Evolutionary conservation across 495 filamentous ascomycete species (phyloP).

Genomic region (Daldinia loculata): DNA sequence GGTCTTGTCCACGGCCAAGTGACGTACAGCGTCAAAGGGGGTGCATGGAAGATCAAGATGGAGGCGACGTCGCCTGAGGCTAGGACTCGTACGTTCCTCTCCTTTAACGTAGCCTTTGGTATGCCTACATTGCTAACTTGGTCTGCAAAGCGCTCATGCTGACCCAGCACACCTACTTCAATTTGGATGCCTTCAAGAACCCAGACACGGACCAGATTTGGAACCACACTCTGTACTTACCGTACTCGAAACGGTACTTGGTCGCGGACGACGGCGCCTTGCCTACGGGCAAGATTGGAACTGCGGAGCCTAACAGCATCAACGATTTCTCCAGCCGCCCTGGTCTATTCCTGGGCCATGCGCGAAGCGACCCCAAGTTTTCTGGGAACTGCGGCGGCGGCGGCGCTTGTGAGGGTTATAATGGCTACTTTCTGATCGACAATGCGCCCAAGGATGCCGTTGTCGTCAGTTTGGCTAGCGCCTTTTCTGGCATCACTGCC

Average conservation of each 20-base stretch:
- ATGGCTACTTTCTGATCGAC: conserved; percentile 78
- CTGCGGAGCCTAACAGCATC: conserved; percentile 63
- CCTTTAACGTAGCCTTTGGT: conserved; percentile 13
- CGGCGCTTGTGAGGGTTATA: conserved; percentile 77
- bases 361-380: conserved; percentile 64
- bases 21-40: conserved; percentile 68
- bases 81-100: conserved; percentile 55
- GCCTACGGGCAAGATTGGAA: conserved; percentile 74
- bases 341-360: conserved; percentile 69
- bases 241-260: conserved; percentile 74
- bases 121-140: conserved; percentile 43
- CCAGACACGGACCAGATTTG: conserved; percentile 67
- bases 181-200: conserved; percentile 78
- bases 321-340: conserved; percentile 75
- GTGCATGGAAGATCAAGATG: conserved; percentile 65
- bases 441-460: conserved; percentile 66
- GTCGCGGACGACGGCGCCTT: conserved; percentile 73
- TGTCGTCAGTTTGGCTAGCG: conserved; percentile 65
- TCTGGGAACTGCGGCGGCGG: conserved; percentile 70
- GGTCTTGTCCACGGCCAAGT: conserved; percentile 76
- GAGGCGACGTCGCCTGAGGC: conserved; percentile 58
- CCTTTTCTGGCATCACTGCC: conserved; percentile 71
- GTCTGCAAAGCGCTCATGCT: conserved; percentile 66
- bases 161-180: conserved; percentile 85
- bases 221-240: conserved; percentile 75